phyloP scores from a whole-genome alignment of 306 rosid genomes.

The Rosa chinensis region DNA sequence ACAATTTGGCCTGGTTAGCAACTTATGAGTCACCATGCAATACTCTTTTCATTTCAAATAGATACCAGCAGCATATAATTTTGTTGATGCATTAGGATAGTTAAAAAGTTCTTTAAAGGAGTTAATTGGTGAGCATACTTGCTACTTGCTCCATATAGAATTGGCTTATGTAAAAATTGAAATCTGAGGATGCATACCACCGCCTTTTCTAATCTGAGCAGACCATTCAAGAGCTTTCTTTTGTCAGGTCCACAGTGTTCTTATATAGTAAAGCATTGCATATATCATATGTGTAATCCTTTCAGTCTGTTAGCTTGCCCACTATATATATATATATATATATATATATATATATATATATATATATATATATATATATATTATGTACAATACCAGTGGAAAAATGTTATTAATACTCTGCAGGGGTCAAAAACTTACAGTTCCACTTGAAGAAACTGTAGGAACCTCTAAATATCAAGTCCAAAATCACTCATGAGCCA shows the following conservation, averaged over 20 bases:
- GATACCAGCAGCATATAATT: neutral
- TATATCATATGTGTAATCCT: neutral
- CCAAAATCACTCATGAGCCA: neutral
- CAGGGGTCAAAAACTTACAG: neutral
- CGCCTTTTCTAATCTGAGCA: neutral
- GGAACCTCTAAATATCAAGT: neutral
- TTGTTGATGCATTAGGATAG: neutral
- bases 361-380: no score
- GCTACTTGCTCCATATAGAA: neutral
- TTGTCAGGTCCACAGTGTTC: neutral
- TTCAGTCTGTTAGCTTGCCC: neutral
- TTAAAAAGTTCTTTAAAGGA: neutral
- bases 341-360: no score
- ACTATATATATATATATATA: neutral
- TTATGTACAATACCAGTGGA: neutral
- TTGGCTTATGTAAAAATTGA: neutral
- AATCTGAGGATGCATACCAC: neutral
- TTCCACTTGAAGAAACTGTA: constrained; percentile 2
- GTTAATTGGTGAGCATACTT: neutral
- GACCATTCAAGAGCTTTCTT: neutral
- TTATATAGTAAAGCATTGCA: neutral
- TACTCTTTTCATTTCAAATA: neutral
- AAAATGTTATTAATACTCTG: neutral
- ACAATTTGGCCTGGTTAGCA: neutral
- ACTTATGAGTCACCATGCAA: neutral